Evolutionary conservation across 2,329 filamentous ascomycete species (phyloP).

Genomic region (Epichloe hybrida): DNA sequence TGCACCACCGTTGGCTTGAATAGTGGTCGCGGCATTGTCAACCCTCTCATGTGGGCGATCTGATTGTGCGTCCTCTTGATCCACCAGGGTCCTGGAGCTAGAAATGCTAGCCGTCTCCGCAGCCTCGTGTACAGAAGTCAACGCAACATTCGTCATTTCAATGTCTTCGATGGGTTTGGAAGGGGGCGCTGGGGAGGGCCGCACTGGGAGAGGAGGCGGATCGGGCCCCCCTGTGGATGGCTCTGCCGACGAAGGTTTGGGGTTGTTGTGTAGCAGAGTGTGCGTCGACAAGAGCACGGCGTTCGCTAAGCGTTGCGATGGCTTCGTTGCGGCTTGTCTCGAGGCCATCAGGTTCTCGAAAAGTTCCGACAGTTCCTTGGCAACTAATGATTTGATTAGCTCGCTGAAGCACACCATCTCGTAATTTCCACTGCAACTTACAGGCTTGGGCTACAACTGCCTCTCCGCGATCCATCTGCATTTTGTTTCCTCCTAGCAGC

Average conservation of each 20-base stretch:
- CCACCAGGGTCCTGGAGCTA: constrained; percentile 40
- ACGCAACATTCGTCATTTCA: constrained; percentile 21
- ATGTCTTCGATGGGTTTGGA: constrained; percentile 16
- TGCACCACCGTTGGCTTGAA: constrained; percentile 5
- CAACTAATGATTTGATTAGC: constrained; percentile 40
- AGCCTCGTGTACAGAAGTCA: constrained; percentile 16
- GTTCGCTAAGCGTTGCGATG: constrained; percentile 65
- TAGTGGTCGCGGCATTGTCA: constrained; percentile 9
- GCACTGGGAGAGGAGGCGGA: constrained; percentile 37
- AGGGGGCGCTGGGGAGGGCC: constrained; percentile 30
- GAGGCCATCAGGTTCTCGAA: constrained; percentile 60
- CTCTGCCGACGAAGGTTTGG: constrained; percentile 16
- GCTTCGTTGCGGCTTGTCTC: constrained; percentile 47
- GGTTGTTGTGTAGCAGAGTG: constrained; percentile 20
- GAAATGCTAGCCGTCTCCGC: constrained; percentile 30
- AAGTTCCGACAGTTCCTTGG: constrained; percentile 55
- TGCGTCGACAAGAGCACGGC: constrained; percentile 53
- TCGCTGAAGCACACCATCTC: constrained; percentile 19
- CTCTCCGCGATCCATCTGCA: constrained; percentile 38
- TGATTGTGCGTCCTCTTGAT: constrained; percentile 24
- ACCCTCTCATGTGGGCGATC: constrained; percentile 23
- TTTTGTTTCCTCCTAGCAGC: constrained; percentile 56
- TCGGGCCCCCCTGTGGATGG: constrained; percentile 9
- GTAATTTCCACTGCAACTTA: constrained; percentile 31
- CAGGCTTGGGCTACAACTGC: constrained; percentile 58